Percentiles rank a stretch among this genome's conserved stretches.
These are phyloP conservation scores for Fomitopsis palustris DNA, from an alignment of 1,284 basidiomycete genomes.

Conservation along the genomic window DNA sequence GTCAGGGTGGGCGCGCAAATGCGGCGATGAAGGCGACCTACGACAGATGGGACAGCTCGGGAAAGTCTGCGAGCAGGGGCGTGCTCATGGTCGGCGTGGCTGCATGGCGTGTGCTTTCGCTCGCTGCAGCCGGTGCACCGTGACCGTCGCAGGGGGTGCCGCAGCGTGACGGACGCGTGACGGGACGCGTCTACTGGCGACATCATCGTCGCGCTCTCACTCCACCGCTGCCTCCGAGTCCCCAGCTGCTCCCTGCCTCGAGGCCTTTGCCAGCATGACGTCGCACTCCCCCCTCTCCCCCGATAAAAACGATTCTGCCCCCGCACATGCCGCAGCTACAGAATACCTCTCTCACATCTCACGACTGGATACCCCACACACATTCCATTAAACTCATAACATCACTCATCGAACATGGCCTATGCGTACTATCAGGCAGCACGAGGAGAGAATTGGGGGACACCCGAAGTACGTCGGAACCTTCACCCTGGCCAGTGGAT, in stretches of 20 bases:
- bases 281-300: not conserved
- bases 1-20: not conserved
- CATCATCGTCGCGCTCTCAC: not conserved
- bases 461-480: slow-evolving; percentile 15
- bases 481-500: too few relatives aligned
- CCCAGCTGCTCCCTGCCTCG: not conserved
- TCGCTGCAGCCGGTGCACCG: not conserved
- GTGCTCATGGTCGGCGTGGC: slow-evolving; percentile 38
- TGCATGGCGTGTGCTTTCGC: not conserved
- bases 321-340: not conserved
- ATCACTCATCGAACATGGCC: slow-evolving; percentile 10
- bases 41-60: slow-evolving; percentile 69
- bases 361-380: not conserved
- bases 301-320: not conserved
- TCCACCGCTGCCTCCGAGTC: not conserved
- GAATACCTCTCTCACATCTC: not conserved
- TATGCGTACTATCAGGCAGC: slow-evolving; percentile 21
- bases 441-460: slow-evolving; percentile 21
- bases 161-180: not conserved
- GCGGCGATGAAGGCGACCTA: slow-evolving; percentile 30
- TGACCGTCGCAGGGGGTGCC: not conserved
- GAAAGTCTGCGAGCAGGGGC: slow-evolving; percentile 60
- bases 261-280: slow-evolving; percentile 1
- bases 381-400: not conserved
- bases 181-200: not conserved